Base-by-base conservation (phyloP, 768 basidiomycete genomes). In the Russula foetens region DNA sequence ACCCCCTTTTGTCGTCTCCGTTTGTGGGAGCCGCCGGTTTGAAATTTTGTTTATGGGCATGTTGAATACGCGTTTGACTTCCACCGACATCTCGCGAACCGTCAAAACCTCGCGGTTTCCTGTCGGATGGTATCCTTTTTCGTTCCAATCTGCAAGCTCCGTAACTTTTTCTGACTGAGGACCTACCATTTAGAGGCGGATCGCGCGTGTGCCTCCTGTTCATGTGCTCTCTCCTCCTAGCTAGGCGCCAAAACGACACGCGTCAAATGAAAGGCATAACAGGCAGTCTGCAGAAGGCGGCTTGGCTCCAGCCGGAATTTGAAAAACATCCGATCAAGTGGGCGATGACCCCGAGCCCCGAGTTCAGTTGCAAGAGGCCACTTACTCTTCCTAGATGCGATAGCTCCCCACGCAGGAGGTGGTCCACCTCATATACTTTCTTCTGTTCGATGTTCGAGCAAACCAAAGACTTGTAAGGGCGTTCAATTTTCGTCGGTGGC, bases 351-450 rank as follows among this genome's bases (percentile, higher is more conserved):
- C 33, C 35, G 29, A 38, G 38, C 63, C 67, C 63, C 65, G 17
- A 35, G 17, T 39, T 46, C 21, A 46, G 26, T 14, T 46, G 23
- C 12, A 70, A 53, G 76, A 79, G 39, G 75, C 75, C 41, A 81
- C 73, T 26, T 68, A 68, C 38, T 70, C 69, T 67, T 69, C 33
- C 76, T 75, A 60, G 78, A 78, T 43, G 76, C 75, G 56, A 77
- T 69, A 46, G 79, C 69, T 55, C 76, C 72, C 26, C 47, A 17
- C 7, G n/a, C 71, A 72, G 31, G 74, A 58, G 79, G 75, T 38
- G 72, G 67, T 28, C 77, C 73, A 67, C 70, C n/a, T n/a, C n/a
- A n/a, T n/a, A n/a, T n/a, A n/a, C n/a, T n/a, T 65, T 74, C 70
- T 52, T 70, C 69, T 58, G 71, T 70, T 59, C 65, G 65, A 61